Base-by-base conservation (phyloP, 352 stramenopile species). In the Paralagenidium karlingii region DNA sequence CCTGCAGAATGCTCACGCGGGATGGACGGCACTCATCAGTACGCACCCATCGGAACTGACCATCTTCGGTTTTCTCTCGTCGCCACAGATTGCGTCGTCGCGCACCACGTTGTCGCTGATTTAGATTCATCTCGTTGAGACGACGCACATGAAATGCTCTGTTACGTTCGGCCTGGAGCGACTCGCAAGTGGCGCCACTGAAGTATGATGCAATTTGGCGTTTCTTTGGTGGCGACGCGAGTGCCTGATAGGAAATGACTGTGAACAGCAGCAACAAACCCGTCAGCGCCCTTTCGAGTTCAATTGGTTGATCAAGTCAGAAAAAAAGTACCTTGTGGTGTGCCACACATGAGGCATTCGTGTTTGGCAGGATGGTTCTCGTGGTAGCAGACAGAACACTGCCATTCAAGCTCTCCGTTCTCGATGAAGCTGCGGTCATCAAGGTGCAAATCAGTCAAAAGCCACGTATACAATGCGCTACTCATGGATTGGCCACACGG, bases 321-420 rank as follows among this genome's bases (percentile, higher is more conserved):
- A 24, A n/a, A 16, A 30, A 10, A 5, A 3, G 24, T 49, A 82
- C 69, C 58, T 67, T 89, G 68, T 7, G 70, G 66, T 0, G 76
- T 87, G 16, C 76, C 76, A 45, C 76, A 89, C 67, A 89, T 79
- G 34, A 89, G 53, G 53, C 76, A 89, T 38, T 87, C 76, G 38
- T 47, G 59, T 49, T 87, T 89, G 18, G 69, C 73, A 20, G 76
- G 76, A 47, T 87, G 76, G 44, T 87, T 89, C 25, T 87, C 76
- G 34, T 89, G 68, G 38, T 89, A 89, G 45, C 76, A 89, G 25
- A 89, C 57, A 0, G 68, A 80, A 39, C 76, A 89, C 56, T 87
- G 73, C 76, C 76, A 89, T 51, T 87, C 76, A 22, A 57, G 53
- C 43, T 87, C 63, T 20, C 74, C 76, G 16, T 63, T 53, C 40